Conservation (phyloP, 2,329 filamentous ascomycete species). For the Claviceps sp. region DNA sequence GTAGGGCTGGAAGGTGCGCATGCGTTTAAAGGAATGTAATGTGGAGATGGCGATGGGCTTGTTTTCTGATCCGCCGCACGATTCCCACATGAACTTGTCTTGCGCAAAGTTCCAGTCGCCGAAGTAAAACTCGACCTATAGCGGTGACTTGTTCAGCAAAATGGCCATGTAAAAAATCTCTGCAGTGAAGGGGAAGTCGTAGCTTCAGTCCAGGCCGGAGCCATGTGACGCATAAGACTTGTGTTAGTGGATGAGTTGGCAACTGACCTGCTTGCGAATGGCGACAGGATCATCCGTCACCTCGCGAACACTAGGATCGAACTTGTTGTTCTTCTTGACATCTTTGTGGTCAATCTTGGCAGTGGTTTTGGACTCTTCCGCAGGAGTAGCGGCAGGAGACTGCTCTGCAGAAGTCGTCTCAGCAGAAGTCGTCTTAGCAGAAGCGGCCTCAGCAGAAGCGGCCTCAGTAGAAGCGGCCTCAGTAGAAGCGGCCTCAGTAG, state of each 20-base stretch:
- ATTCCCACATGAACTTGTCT: conserved; percentile 76
- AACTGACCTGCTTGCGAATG: conserved; percentile 67
- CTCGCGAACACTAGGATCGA: conserved; percentile 51
- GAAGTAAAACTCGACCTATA: conserved; percentile 94
- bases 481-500: conserved; percentile 1
- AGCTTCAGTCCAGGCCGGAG: not conserved
- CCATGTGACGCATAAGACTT: not conserved
- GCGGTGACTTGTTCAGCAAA: not conserved
- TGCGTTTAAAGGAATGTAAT: conserved; percentile 83
- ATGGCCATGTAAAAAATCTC: not conserved
- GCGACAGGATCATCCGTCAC: conserved; percentile 65
- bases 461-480: conserved; percentile 9
- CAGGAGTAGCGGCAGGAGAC: conserved; percentile 13
- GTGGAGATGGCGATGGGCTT: conserved; percentile 65
- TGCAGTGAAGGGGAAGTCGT: no score
- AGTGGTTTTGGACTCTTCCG: conserved; percentile 25
- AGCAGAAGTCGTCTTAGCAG: conserved; percentile 10
- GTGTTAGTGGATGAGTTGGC: not conserved
- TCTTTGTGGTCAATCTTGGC: conserved; percentile 25
- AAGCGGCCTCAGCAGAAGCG: conserved; percentile 7
- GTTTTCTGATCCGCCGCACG: conserved; percentile 68
- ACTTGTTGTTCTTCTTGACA: conserved; percentile 49
- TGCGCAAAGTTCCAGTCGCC: conserved; percentile 78
- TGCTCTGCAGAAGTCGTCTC: conserved; percentile 11
- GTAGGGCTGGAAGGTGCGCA: conserved; percentile 88